Base-by-base conservation (phyloP, 352 stramenopile species). In the Globisporangium yorkense region DNA sequence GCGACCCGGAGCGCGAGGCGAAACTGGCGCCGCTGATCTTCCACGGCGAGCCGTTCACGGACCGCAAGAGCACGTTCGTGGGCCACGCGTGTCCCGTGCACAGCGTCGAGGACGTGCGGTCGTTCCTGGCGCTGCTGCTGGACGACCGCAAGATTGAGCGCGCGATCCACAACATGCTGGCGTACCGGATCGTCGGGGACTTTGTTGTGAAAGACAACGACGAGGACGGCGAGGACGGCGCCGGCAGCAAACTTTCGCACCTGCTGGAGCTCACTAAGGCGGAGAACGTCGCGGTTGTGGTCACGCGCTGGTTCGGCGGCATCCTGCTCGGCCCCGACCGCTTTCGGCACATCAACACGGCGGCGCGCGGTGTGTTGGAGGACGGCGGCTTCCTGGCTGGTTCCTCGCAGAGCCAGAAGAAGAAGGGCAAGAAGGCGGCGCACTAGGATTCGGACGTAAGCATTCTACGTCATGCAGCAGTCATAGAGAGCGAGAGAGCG, bases 131-230 rank as follows among this genome's bases (percentile, higher is more conserved):
- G 48, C 60, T 91, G 41, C 53, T 96, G 53, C 74, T 96, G 43
- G 75, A 92, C 45, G 79, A 94, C 59, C 75, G 76, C 57, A 96
- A 94, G 66, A 75, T 94, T 65, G 80, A 84, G 48, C 72, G 80
- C 40, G 87, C 87, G 41, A 87, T 88, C 54, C 87, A 96, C 67
- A 96, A 96, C 70, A 94, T 96, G 77, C 71, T 95, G 33, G 87
- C 83, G 41, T 96, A 94, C 66, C 83, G 84, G 40, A 90, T 94
- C 59, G 65, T 88, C 21, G 70, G 76, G 16, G 72, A 84, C 40
- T 84, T 84, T 45, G 67, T 75, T 2, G 62, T 92, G 54, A 94
- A 93, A 40, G 87, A 96, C 58, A 93, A 93, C 61, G 87, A 96
- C 61, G 83, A 93, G 39, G 87, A 96, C 57, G 87, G 87, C 29